Conservation (phyloP, 1,139 yeast species). For the Wickerhamomyces sp. region DNA sequence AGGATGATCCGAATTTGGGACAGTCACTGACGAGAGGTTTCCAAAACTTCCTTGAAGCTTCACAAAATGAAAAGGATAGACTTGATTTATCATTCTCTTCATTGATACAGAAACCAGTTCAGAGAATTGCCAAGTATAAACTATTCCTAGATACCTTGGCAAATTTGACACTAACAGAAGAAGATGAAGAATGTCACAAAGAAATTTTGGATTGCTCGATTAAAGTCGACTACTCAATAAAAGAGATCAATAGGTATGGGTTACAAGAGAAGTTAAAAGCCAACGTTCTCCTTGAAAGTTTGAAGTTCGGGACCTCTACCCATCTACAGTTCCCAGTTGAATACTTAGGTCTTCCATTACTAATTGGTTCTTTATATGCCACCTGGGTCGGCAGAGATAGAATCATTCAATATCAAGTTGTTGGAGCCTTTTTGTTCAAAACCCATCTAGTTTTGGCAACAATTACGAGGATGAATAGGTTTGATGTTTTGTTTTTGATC, state of each 20-base stretch:
- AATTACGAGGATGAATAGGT: constrained; percentile 22
- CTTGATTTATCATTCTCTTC: constrained; percentile 46
- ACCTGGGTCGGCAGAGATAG: constrained; percentile 34
- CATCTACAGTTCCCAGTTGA: constrained; percentile 25
- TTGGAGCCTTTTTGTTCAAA: constrained; percentile 45
- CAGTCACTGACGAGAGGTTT: constrained; percentile 28
- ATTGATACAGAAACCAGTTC: constrained; percentile 48
- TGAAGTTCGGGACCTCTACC: constrained; percentile 9
- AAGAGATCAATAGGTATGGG: constrained; percentile 22
- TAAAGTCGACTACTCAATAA: constrained; percentile 16
- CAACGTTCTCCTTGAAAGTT: constrained; percentile 11
- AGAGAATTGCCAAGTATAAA: constrained; percentile 46
- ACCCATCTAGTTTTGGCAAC: constrained; percentile 39
- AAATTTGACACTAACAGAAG: constrained; percentile 23
- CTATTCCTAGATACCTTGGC: constrained; percentile 40
- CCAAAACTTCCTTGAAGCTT: constrained; percentile 38
- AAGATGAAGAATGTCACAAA: constrained; percentile 18
- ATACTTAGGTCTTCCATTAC: constrained; percentile 38
- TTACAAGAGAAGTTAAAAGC: constrained; percentile 18
- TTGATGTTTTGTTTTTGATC: constrained; percentile 40
- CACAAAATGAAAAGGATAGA: constrained; percentile 31
- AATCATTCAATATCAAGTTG: constrained; percentile 21
- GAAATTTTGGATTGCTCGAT: constrained; percentile 22
- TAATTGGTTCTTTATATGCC: constrained; percentile 36
- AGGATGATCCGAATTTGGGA: constrained; percentile 26